Evolutionary conservation across 2,329 filamentous ascomycete genomes (phyloP).

Genomic region (Fusarium sp.): DNA sequence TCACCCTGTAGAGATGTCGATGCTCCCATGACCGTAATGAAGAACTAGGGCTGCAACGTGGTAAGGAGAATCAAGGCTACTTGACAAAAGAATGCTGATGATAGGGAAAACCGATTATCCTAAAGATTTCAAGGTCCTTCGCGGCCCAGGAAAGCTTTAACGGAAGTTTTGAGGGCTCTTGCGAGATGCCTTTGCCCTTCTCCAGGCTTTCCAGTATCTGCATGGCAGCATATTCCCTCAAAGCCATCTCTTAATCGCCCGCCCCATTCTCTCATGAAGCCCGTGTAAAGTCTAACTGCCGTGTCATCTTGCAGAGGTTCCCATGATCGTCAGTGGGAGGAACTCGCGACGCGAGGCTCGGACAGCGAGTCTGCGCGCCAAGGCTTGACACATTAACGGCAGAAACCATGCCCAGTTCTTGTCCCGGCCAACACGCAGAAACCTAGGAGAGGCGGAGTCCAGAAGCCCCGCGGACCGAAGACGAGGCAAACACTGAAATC

Average conservation of each 20-base stretch:
- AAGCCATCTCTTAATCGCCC: neutral
- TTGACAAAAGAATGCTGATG: neutral
- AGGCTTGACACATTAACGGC: neutral
- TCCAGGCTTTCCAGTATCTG: neutral
- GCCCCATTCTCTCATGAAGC: neutral
- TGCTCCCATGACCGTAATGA: neutral
- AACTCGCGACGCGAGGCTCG: neutral
- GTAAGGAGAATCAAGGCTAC: neutral
- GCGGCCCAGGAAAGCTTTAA: neutral
- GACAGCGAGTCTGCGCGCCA: neutral
- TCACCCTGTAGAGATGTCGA: neutral
- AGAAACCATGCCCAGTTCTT: neutral
- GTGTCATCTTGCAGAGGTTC: neutral
- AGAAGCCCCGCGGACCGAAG: neutral
- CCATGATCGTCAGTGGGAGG: neutral
- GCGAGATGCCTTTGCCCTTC: neutral
- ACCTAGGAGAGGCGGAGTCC: neutral
- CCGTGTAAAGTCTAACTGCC: neutral
- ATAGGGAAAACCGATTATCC: too few species aligned
- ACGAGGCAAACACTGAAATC: neutral
- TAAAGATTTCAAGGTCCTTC: too few species aligned
- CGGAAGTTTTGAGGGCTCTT: neutral
- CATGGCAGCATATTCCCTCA: neutral
- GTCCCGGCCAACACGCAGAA: neutral
- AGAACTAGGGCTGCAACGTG: too few species aligned